Evolutionary conservation across 352 stramenopile species (phyloP).

Genomic region (Pythium aristosporum): DNA sequence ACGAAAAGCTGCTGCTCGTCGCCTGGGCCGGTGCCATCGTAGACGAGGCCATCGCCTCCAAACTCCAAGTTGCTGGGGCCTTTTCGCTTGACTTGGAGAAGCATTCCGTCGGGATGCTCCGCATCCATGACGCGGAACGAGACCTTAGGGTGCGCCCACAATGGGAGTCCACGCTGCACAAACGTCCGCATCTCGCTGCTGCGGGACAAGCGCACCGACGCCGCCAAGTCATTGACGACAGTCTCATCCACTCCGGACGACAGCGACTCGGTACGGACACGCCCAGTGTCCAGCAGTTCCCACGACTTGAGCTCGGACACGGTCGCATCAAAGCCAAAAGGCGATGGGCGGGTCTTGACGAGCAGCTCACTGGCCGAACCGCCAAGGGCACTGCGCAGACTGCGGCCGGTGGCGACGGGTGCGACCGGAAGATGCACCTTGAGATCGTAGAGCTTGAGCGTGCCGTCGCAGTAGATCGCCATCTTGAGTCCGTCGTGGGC

Average conservation of each 20-base stretch:
- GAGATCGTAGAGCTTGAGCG: slow-evolving; percentile 72
- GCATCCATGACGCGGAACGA: slow-evolving; percentile 58
- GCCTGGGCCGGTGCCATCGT: slow-evolving; percentile 27
- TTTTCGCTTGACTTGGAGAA: slow-evolving; percentile 78
- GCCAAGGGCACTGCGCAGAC: slow-evolving; percentile 7
- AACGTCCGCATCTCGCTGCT: slow-evolving; percentile 61
- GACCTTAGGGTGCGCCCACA: slow-evolving; percentile 81
- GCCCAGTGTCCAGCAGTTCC: slow-evolving; percentile 37
- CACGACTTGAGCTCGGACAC: slow-evolving; percentile 63
- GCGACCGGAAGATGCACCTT: slow-evolving; percentile 15
- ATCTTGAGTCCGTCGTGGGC: slow-evolving; percentile 63
- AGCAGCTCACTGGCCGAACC: slow-evolving; percentile 22
- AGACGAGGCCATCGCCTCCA: slow-evolving; percentile 37
- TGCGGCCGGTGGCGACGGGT: slow-evolving; percentile 6
- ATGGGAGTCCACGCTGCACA: slow-evolving; percentile 52
- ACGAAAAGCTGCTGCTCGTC: slow-evolving; percentile 80
- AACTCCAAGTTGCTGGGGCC: slow-evolving; percentile 42
- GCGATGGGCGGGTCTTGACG: slow-evolving; percentile 50
- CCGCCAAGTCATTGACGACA: background rate
- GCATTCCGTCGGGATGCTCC: slow-evolving; percentile 44
- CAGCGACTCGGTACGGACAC: slow-evolving; percentile 23
- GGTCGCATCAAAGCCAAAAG: slow-evolving; percentile 67
- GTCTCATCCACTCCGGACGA: slow-evolving; percentile 3
- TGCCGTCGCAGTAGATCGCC: slow-evolving; percentile 57
- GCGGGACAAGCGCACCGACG: background rate